Percentiles rank a stretch among this genome's conserved stretches.
These are phyloP conservation scores for Casuarina equisetifolia DNA, from an alignment of 306 rosid genomes.

Conservation along the genomic window DNA sequence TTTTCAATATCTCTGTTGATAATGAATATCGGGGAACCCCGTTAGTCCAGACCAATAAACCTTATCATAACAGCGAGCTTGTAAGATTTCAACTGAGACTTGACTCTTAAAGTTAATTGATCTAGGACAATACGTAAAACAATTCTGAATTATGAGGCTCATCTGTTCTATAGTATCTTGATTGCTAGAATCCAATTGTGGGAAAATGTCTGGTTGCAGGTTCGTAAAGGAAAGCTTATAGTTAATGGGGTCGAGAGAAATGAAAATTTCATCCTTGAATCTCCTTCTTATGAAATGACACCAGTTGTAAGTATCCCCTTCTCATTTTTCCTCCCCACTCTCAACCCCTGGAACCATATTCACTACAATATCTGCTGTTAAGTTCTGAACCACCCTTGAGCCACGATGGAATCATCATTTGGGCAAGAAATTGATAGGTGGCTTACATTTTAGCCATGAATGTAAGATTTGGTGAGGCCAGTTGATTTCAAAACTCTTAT, in stretches of 20 bases:
- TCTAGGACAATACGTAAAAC: conserved; percentile 16
- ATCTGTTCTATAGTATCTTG: conserved; percentile 7
- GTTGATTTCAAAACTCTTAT: conserved; percentile 20
- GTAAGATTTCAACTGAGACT: background rate
- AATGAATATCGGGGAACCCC: background rate
- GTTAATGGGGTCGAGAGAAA: conserved; percentile 92
- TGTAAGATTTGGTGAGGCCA: background rate
- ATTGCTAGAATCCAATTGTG: conserved; percentile 11
- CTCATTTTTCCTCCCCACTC: background rate
- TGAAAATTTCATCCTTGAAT: conserved; percentile 74
- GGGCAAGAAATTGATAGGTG: background rate
- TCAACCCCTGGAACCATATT: background rate
- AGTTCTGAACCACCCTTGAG: background rate
- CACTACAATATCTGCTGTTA: background rate
- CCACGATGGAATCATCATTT: background rate
- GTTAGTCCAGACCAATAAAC: background rate
- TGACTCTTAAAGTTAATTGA: background rate
- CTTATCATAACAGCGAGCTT: background rate
- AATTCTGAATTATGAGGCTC: conserved; percentile 12
- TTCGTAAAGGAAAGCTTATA: conserved; percentile 78
- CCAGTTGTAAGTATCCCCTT: conserved; percentile 64
- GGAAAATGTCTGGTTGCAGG: conserved; percentile 49
- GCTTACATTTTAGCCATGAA: background rate
- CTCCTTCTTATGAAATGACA: conserved; percentile 79
- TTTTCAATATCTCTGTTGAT: background rate